Evolutionary conservation across 352 stramenopile genomes (phyloP).

Genomic region (Pythium oligandrum): DNA sequence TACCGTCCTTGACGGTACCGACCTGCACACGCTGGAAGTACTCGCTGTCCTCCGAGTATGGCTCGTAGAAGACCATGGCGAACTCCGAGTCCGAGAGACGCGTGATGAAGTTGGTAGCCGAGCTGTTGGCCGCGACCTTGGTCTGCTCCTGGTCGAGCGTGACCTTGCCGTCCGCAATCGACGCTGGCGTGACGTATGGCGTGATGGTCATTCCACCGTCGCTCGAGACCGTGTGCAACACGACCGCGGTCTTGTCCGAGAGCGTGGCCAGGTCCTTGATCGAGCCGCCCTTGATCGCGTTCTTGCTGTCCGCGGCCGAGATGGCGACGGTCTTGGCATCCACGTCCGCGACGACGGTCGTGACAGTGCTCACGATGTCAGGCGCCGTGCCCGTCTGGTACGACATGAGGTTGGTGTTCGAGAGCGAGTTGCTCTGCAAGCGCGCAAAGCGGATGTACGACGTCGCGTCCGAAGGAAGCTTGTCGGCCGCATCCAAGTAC

Average conservation of each 20-base stretch:
- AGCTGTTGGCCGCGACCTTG: slow-evolving; percentile 50
- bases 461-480: slow-evolving; percentile 39
- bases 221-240: slow-evolving; percentile 42
- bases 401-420: slow-evolving; percentile 51
- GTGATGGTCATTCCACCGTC: slow-evolving; percentile 33
- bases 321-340: slow-evolving; percentile 47
- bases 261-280: slow-evolving; percentile 66
- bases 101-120: slow-evolving; percentile 61
- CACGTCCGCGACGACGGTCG: slow-evolving; percentile 35
- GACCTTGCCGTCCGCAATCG: slow-evolving; percentile 39
- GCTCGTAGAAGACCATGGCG: slow-evolving; percentile 62
- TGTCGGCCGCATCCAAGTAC: slow-evolving; percentile 46
- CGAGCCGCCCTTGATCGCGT: slow-evolving; percentile 41
- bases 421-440: slow-evolving; percentile 23
- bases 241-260: slow-evolving; percentile 46
- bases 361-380: slow-evolving; percentile 43
- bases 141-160: slow-evolving; percentile 34
- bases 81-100: slow-evolving; percentile 62
- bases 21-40: slow-evolving; percentile 66
- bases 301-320: slow-evolving; percentile 27
- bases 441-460: slow-evolving; percentile 58
- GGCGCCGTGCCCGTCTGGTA: slow-evolving; percentile 46
- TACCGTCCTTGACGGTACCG: slow-evolving; percentile 35
- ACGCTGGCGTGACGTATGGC: slow-evolving; percentile 39
- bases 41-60: slow-evolving; percentile 28